Conservation (phyloP, 768 basidiomycete genomes). For the Cystobasidium ongulense region DNA sequence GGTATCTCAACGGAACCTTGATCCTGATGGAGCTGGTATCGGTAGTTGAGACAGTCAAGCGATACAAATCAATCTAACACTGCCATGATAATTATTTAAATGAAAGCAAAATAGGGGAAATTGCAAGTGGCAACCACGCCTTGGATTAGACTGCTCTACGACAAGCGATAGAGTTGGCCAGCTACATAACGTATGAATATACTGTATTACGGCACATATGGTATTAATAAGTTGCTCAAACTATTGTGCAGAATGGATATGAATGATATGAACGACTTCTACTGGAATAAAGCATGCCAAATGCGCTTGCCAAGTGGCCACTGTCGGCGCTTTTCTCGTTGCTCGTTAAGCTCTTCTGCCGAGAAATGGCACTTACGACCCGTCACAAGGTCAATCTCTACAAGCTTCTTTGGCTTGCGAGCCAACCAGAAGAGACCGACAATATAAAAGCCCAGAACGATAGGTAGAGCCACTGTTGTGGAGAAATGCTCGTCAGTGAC, state of each 20-base stretch:
- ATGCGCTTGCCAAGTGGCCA: slow-evolving; percentile 24
- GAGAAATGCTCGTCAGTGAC: not conserved
- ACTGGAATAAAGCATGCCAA: not conserved
- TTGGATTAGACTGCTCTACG: too few relatives aligned
- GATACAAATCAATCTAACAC: too few relatives aligned
- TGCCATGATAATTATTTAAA: too few relatives aligned
- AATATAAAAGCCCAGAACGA: slow-evolving; percentile 38
- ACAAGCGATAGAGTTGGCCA: too few relatives aligned
- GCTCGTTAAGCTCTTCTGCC: slow-evolving; percentile 36
- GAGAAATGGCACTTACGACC: slow-evolving; percentile 36
- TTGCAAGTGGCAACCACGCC: too few relatives aligned
- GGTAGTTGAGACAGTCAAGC: too few relatives aligned
- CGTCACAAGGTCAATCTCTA: slow-evolving; percentile 42
- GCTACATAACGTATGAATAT: too few relatives aligned
- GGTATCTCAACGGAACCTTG: too few relatives aligned
- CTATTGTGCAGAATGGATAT: not conserved
- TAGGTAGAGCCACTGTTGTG: slow-evolving; percentile 18
- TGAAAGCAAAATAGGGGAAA: too few relatives aligned
- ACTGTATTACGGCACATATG: too few relatives aligned
- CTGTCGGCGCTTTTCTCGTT: not conserved
- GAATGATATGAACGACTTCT: not conserved
- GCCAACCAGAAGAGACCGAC: slow-evolving; percentile 37
- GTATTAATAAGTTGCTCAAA: not conserved
- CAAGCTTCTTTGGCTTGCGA: slow-evolving; percentile 29
- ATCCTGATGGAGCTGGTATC: too few relatives aligned